Evolutionary conservation across 306 rosid genomes (phyloP).

Genomic region (Acacia melanoxylon): DNA sequence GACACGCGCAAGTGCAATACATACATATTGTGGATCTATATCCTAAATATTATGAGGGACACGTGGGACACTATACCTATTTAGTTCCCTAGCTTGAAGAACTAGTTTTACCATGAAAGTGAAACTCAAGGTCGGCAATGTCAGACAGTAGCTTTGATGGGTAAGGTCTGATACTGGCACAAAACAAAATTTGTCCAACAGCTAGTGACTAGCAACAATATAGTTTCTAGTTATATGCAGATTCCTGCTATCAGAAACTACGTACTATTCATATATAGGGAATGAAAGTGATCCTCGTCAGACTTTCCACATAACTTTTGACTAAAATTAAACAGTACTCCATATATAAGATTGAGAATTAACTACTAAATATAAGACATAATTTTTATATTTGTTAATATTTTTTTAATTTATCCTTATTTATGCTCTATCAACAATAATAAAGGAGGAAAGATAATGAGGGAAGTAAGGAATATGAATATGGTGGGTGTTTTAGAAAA

Average conservation of each 20-base stretch:
- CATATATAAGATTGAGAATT: too few relatives aligned
- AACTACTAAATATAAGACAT: too few relatives aligned
- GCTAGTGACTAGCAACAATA: not conserved
- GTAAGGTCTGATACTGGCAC: not conserved
- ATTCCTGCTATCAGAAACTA: not conserved
- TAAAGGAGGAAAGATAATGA: too few relatives aligned
- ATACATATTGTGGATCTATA: not conserved
- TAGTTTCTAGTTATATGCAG: not conserved
- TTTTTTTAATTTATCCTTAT: too few relatives aligned
- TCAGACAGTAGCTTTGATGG: not conserved
- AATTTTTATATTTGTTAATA: too few relatives aligned
- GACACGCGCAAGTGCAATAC: not conserved
- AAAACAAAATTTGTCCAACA: not conserved
- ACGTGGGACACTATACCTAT: not conserved
- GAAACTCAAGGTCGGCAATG: not conserved
- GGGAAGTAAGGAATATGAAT: accelerated
- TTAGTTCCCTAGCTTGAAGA: too few relatives aligned
- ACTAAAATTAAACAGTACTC: not conserved
- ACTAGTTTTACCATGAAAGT: not conserved
- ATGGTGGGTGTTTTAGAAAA: too few relatives aligned
- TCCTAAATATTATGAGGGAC: not conserved
- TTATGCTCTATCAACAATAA: too few relatives aligned
- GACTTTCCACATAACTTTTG: not conserved
- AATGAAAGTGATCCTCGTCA: not conserved
- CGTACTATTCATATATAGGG: not conserved